Conservation (phyloP, 306 rosid species). For the Cicer bijugum region DNA sequence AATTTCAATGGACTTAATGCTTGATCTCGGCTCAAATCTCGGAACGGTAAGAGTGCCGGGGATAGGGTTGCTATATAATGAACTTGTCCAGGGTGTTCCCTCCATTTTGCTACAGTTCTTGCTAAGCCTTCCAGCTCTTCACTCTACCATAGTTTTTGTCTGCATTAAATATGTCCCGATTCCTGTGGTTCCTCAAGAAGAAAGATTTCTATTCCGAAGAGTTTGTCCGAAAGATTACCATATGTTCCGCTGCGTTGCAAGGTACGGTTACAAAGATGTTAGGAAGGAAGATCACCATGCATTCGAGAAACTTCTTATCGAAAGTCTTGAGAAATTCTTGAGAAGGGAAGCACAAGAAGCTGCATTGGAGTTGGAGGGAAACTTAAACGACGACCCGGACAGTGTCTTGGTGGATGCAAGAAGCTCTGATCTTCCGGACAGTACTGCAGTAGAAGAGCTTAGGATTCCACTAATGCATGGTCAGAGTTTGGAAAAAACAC, state of each 20-base stretch:
- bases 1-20: constrained; percentile 79
- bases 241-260: constrained; percentile 88
- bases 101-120: constrained; percentile 87
- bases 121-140: constrained; percentile 89
- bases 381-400: constrained; percentile 54
- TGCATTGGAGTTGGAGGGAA: constrained; percentile 72
- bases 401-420: constrained; percentile 50
- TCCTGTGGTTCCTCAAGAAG: constrained; percentile 94
- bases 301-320: constrained; percentile 86
- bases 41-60: constrained; percentile 96
- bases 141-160: constrained; percentile 79
- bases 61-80: constrained; percentile 88
- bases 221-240: constrained; percentile 94
- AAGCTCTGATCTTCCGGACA: constrained; percentile 52
- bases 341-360: constrained; percentile 86
- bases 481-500: constrained; percentile 50
- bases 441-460: constrained; percentile 57
- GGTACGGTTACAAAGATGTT: constrained; percentile 90
- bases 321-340: constrained; percentile 86
- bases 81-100: constrained; percentile 97
- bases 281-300: constrained; percentile 94
- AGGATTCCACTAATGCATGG: constrained; percentile 69
- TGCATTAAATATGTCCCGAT: constrained; percentile 95
- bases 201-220: constrained; percentile 88
- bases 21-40: constrained; percentile 82